Evolutionary conservation across 495 filamentous ascomycete species (phyloP).

Genomic region (Hypomontagnella submonticulosa): DNA sequence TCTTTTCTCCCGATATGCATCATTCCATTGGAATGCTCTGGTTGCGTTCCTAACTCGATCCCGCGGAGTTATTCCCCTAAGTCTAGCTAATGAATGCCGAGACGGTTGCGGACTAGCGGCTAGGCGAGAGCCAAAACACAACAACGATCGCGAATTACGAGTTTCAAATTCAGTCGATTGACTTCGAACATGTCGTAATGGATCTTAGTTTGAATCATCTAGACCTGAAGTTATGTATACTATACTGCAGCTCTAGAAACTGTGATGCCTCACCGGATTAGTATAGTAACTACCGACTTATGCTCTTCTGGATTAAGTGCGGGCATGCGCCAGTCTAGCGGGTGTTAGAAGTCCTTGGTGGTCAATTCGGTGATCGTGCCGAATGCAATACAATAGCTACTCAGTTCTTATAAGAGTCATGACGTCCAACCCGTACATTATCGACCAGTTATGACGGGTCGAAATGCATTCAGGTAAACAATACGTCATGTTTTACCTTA

Average conservation of each 20-base stretch:
- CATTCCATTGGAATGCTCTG: too few species aligned
- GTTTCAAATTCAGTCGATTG: slow-evolving; percentile 5
- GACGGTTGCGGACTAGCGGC: background rate
- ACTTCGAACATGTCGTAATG: slow-evolving; percentile 33
- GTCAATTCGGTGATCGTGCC: too few species aligned
- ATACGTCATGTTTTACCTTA: background rate
- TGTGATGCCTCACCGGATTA: too few species aligned
- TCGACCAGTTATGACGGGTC: slow-evolving; percentile 1
- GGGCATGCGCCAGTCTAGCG: too few species aligned
- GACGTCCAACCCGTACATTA: background rate
- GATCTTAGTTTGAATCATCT: background rate
- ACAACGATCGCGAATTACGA: slow-evolving; percentile 4
- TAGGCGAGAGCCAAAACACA: too few species aligned
- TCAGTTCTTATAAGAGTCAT: background rate
- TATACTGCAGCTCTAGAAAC: background rate
- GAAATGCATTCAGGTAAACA: background rate
- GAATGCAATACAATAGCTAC: too few species aligned
- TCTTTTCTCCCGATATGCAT: too few species aligned
- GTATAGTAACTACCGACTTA: too few species aligned
- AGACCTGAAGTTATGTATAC: background rate
- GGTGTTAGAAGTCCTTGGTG: too few species aligned
- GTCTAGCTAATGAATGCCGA: background rate
- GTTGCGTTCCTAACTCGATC: too few species aligned
- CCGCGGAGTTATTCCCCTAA: background rate
- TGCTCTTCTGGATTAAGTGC: too few species aligned